Conservation (phyloP, 2,329 filamentous ascomycete species). For the Exophiala lecanii-corni region DNA sequence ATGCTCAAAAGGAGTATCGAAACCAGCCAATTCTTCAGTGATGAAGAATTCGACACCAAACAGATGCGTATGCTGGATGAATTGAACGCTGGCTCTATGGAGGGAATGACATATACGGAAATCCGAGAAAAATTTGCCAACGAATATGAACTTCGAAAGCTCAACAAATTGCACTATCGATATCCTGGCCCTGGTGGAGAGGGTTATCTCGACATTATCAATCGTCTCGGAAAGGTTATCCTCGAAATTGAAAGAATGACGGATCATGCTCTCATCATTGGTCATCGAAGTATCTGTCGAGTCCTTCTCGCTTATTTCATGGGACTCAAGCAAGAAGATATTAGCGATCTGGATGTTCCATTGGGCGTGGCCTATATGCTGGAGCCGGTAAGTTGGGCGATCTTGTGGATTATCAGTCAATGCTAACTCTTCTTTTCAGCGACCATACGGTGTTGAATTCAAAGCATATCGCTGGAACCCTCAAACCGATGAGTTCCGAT, state of each 20-base stretch:
- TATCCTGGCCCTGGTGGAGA: constrained; percentile 95
- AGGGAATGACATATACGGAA: constrained; percentile 90
- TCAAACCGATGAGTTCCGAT: constrained; percentile 71
- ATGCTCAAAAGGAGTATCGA: constrained; percentile 90
- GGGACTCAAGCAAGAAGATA: constrained; percentile 82
- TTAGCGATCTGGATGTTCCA: constrained; percentile 90
- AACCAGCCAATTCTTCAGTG: constrained; percentile 85
- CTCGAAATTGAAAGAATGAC: constrained; percentile 96
- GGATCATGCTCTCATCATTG: constrained; percentile 87
- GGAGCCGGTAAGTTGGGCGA: constrained; percentile 58
- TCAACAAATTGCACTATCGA: constrained; percentile 90
- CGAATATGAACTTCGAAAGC: constrained; percentile 73
- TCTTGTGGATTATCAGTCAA: not conserved
- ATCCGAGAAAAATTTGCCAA: constrained; percentile 74
- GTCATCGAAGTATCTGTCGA: constrained; percentile 84
- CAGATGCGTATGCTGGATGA: constrained; percentile 98
- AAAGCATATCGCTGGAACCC: constrained; percentile 91
- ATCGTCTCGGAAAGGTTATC: constrained; percentile 89
- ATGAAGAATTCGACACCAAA: constrained; percentile 94
- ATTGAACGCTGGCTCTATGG: constrained; percentile 86
- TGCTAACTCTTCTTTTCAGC: constrained; percentile 37
- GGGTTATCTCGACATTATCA: constrained; percentile 95
- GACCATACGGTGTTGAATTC: constrained; percentile 96
- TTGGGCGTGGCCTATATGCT: constrained; percentile 91
- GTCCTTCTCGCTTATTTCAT: constrained; percentile 96